These are phyloP conservation scores for Linnemannia zychae DNA, from an alignment of 192 early-diverging fungal genomes.

Conservation along the genomic window DNA sequence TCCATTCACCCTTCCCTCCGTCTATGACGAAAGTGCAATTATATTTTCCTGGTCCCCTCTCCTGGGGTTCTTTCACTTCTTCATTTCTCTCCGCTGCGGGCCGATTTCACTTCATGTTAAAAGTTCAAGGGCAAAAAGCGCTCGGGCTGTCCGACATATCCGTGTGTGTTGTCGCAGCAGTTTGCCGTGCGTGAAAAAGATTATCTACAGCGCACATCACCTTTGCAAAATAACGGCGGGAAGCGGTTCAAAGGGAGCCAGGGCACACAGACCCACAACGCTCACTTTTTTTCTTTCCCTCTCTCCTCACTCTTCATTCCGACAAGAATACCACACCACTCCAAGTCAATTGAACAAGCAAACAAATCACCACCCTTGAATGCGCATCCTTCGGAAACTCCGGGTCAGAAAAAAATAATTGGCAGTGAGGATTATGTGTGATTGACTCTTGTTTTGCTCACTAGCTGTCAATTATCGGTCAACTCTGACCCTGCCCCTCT, in stretches of 20 bases:
- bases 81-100: not conserved
- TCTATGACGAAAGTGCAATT: not conserved
- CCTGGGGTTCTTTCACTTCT: not conserved
- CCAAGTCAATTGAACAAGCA: not conserved
- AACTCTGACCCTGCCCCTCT: not conserved
- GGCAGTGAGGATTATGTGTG: not conserved
- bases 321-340: not conserved
- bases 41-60: not conserved
- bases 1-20: no score
- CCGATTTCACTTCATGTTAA: not conserved
- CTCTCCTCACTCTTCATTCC: not conserved
- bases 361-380: no score
- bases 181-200: not conserved
- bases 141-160: not conserved
- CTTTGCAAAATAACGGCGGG: no score
- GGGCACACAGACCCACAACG: constrained; percentile 1
- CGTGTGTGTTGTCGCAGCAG: not conserved
- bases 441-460: not conserved
- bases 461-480: not conserved
- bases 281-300: not conserved
- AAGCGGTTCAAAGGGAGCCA: not conserved
- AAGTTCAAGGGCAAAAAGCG: not conserved
- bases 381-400: constrained; percentile 12
- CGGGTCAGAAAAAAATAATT: not conserved
- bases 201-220: no score